Evolutionary conservation across 2,329 filamentous ascomycete genomes (phyloP).

Genomic region (Hypomyces perniciosus): DNA sequence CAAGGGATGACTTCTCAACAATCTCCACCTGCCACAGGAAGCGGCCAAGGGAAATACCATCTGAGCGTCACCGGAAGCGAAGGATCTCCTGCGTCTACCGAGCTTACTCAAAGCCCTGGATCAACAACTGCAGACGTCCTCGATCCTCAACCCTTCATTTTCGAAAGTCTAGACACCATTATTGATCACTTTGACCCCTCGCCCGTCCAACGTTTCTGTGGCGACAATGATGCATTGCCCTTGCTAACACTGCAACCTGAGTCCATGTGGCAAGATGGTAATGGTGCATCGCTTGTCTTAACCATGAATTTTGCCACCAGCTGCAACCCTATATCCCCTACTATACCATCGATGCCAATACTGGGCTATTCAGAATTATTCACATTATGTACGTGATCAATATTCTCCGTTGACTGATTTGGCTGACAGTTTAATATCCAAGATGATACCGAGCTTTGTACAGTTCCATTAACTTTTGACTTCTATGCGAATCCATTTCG

Average conservation of each 20-base stretch:
- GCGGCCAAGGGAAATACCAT: too few relatives aligned
- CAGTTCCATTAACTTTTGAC: constrained; percentile 7
- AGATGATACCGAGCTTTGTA: constrained; percentile 10
- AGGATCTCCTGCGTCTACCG: background rate
- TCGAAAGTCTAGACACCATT: background rate
- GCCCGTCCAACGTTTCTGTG: background rate
- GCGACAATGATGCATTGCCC: background rate
- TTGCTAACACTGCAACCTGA: background rate
- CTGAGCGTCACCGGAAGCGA: too few relatives aligned
- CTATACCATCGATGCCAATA: background rate
- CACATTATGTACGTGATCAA: constrained; percentile 4
- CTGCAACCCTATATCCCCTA: too few relatives aligned
- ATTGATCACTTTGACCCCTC: background rate
- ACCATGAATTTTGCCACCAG: background rate
- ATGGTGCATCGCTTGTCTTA: background rate
- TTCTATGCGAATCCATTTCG: constrained; percentile 7
- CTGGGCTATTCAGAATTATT: background rate
- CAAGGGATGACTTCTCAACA: too few relatives aligned
- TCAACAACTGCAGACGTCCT: background rate
- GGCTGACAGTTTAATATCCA: background rate
- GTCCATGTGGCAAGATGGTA: background rate
- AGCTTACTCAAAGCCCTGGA: background rate
- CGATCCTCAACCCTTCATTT: background rate
- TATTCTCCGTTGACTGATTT: too few relatives aligned
- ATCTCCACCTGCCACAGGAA: too few relatives aligned